Evolutionary conservation across 2,329 filamentous ascomycete genomes (phyloP), one percentile per base, ranked within the genome.

Genomic region (Cryphonectria japonica): DNA sequence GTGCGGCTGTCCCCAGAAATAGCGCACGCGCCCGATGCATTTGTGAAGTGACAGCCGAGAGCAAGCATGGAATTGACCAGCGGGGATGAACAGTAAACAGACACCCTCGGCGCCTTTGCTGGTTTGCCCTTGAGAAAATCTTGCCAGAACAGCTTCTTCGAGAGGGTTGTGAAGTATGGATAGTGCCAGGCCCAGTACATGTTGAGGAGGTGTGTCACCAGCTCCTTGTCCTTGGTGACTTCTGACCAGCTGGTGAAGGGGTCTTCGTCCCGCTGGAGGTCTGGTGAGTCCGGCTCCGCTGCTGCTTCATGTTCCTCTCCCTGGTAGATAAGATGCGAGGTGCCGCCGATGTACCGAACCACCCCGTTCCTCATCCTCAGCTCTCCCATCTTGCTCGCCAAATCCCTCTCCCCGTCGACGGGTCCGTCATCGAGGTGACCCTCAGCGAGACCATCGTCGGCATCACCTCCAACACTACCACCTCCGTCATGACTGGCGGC

Each of bases 101-200:
- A 92, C 61, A 83, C 83, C 69, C 83, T 88, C 77, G 79, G 81
- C 32, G 77, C 77, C 9, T 85, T 81, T 1, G 84, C 84, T 4
- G 88, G 88, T 73, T 87, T 90, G 0, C 96, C 95, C 19, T 86
- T 87, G 61, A 91, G 80, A 76, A 97, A 98, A 79, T 98, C 95
- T 59, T 91, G 88, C 78, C 93, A 95, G 79, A 99, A 98, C 43
- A 97, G 83, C 52, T 87, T 90, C 79, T 93, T 97, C 16, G 95
- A 95, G 8, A 98, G 84, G 0, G 93, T 96, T 4, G 94, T 95
- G 80, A 98, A 99, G 82, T 96, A 98, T 26, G 94, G 91, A 80
- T 98, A 98, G 81, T 98, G 96, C 92, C 95, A 98, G 76, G 91
- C 94, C 82, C 98, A 98, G 82, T 99, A 99, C 93, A 98, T 95